phyloP scores from a whole-genome alignment of 2,329 filamentous ascomycete genomes.

The Hypoxylon sp. region DNA sequence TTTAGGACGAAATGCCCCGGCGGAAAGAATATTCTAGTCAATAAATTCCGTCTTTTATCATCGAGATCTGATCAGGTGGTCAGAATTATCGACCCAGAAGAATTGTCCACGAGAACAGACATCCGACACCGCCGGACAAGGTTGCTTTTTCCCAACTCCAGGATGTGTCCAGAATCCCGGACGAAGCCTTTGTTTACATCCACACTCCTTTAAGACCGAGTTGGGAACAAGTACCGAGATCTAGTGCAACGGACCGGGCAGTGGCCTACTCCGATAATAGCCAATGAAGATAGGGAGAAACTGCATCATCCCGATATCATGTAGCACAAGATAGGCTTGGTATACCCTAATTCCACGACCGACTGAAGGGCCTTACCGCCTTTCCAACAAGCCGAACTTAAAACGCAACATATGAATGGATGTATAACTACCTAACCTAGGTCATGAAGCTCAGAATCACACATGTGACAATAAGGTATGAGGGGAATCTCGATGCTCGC shows the following conservation, averaged over 20 bases:
- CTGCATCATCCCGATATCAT: conserved; percentile 7
- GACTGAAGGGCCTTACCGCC: neutral
- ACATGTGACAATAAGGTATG: neutral
- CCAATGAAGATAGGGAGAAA: neutral
- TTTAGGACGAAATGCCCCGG: conserved; percentile 9
- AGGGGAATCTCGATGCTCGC: neutral
- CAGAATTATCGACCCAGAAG: neutral
- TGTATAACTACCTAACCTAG: neutral
- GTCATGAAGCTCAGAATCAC: neutral
- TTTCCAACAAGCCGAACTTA: neutral
- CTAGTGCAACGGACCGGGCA: conserved; percentile 2
- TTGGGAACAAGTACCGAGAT: conserved; percentile 9
- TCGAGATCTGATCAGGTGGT: conserved; percentile 14
- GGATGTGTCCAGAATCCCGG: neutral
- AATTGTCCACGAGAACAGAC: neutral
- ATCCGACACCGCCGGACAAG: conserved; percentile 14
- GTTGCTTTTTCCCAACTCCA: neutral
- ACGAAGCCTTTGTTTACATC: neutral
- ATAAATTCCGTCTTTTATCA: neutral
- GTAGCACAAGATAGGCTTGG: neutral
- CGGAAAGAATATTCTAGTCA: conserved; percentile 17
- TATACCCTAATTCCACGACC: conserved; percentile 1
- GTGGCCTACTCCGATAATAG: conserved; percentile 9
- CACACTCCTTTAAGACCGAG: conserved; percentile 4
- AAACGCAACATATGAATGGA: neutral